Conservation (phyloP, 306 rosid species). For the Castanea crenata region DNA sequence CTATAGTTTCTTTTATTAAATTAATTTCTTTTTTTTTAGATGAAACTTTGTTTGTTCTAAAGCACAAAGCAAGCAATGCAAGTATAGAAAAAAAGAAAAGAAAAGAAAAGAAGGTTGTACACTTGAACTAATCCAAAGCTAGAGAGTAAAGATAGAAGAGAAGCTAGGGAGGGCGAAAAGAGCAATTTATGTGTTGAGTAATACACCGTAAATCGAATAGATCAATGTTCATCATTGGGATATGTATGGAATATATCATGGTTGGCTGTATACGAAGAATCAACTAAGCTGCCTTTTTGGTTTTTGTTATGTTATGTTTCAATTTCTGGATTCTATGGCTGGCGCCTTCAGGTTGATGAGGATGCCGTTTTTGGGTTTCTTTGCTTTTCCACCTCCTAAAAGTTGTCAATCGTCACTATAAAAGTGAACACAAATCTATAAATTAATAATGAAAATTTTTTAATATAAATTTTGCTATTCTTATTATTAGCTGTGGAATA, state of each 20-base stretch:
- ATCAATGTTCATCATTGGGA: neutral
- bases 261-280: neutral
- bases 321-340: neutral
- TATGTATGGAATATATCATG: neutral
- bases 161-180: neutral
- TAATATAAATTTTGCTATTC: too few relatives aligned
- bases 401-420: neutral
- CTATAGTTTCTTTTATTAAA: too few relatives aligned
- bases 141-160: neutral
- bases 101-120: neutral
- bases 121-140: neutral
- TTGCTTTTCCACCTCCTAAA: neutral
- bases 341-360: neutral
- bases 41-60: too few relatives aligned
- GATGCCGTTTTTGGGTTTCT: neutral
- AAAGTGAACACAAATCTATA: too few relatives aligned
- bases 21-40: too few relatives aligned
- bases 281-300: neutral
- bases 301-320: neutral
- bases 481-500: too few relatives aligned
- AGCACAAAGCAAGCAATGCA: neutral
- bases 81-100: neutral
- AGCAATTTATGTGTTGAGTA: neutral
- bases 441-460: too few relatives aligned
- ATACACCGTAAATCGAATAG: neutral